Conservation (phyloP, 116 monocot species). For the Phalaenopsis hybrid region DNA sequence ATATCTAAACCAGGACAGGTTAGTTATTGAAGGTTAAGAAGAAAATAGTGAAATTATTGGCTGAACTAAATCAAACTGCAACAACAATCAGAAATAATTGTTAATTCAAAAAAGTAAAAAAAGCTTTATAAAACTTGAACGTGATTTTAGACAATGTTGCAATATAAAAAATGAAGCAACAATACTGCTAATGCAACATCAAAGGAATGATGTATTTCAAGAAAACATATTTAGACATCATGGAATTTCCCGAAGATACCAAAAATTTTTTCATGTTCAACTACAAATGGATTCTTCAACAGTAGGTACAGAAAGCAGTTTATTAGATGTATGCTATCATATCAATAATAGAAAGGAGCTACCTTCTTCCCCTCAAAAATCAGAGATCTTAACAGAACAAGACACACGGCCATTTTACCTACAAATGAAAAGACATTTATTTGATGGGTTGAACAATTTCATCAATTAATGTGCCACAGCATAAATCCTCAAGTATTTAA, state of each 20-base stretch:
- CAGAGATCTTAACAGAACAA: constrained; percentile 89
- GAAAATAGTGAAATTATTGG: background rate
- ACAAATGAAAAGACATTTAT: constrained; percentile 90
- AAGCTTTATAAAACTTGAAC: background rate
- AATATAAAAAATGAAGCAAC: background rate
- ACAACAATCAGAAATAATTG: background rate
- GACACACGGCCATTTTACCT: constrained; percentile 84
- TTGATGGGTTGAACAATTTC: constrained; percentile 65
- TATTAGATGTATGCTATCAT: constrained; percentile 5
- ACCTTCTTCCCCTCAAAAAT: constrained; percentile 76
- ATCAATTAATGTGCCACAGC: constrained; percentile 57
- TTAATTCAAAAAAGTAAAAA: background rate
- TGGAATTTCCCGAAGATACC: background rate
- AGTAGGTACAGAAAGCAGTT: constrained; percentile 6
- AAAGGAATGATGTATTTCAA: background rate
- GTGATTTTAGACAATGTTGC: background rate
- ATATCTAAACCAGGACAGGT: background rate
- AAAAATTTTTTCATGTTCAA: background rate
- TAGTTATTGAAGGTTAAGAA: background rate
- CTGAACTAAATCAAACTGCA: background rate
- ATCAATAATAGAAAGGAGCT: constrained; percentile 51
- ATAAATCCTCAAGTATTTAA: constrained; percentile 42
- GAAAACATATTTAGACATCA: background rate
- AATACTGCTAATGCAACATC: background rate
- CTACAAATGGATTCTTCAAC: constrained; percentile 1